Evolutionary conservation across 768 basidiomycete species (phyloP), one percentile per base, ranked within the genome.

Genomic region (Tylopilus sp.): DNA sequence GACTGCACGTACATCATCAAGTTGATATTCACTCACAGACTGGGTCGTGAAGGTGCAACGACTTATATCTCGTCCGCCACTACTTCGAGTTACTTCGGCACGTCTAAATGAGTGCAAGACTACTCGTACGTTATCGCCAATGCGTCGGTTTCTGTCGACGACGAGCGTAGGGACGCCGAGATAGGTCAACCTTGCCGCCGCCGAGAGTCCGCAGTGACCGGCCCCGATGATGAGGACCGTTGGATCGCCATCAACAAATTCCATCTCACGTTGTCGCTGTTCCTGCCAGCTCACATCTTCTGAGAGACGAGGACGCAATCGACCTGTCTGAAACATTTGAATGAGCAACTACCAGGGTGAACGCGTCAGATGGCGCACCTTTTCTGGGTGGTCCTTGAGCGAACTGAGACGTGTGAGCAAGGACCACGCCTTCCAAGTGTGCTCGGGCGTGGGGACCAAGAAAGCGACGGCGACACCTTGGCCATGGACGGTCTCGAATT

Each of bases 221-320:
- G 75, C 83, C 9, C 84, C 83, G 20, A 86, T 71, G 40, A 88
- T 65, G 36, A 88, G 68, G 7, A 88, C 87, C 1, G 73, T 73
- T 0, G 83, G 85, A 31, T 77, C 71, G 11, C 55, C 57, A 20
- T 74, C 74, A 28, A 68, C 69, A 57, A 82, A 82, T 22, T 74
- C 70, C 7, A 61, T 48, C 53, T 79, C 73, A 10, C 62, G 62
- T 40, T 61, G 64, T 30, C 81, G 72, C 21, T 69, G 64, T 20
- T 72, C 70, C 45, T 73, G 70, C 85, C 85, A 86, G 49, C 71
- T 67, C 4, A 76, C 78, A 48, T 78, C 76, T 45, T 74, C 69
- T 2, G 76, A 67, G 28, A 69, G 52, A 4, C 52, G 58, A 51
- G 74, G 64, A 41, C 84, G 72, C 30, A 75, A 55, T 1, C 66